Base-by-base conservation (phyloP, 106 monocot species). In the Agapanthus africanus region DNA sequence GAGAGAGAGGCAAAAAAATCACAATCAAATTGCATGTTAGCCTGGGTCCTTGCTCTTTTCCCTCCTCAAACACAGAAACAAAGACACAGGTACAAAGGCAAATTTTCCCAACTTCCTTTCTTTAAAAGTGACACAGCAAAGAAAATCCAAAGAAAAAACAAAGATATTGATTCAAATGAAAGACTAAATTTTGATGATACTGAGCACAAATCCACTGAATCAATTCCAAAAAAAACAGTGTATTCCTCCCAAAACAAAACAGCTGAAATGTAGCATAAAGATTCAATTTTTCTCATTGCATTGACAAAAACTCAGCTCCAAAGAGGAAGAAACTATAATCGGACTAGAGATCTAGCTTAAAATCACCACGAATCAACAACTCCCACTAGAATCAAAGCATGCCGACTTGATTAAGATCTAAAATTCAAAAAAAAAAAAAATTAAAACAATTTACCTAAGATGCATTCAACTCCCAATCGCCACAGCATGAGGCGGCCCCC, bases 401-500 rank as follows among this genome's bases (percentile, higher is more conserved):
- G n/a, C n/a, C n/a, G n/a, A n/a, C n/a, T n/a, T n/a, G n/a, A n/a
- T n/a, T n/a, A n/a, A 64, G 38, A 39, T 64, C 22, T 8, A 35
- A 64, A 39, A 7, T 37, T 37, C 35, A 19, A 38, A 13, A 37
- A 7, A 23, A 13, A 36, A 39, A 28, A 4, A 6, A 39, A 64
- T n/a, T n/a, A n/a, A 6, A 44, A 0, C 11, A 9, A 18, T 5
- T 40, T 66, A 42, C 66, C 25, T 30, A 42, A 27, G 37, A 44
- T 28, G 66, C 66, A 19, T n/a, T 41, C 38, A 66, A 41, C 4
- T 44, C 16, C 4, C n/a, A 30, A 34, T 44, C 40, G 66, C 40
- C 27, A 66, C 42, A 40, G 40, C 66, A 42, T 14, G 41, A 66
- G 42, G 27, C 64, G 2, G 37, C n/a, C n/a, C n/a, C 11, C 66